Evolutionary conservation across 345 rosid species (phyloP).

Genomic region (Linum usitatissimum): DNA sequence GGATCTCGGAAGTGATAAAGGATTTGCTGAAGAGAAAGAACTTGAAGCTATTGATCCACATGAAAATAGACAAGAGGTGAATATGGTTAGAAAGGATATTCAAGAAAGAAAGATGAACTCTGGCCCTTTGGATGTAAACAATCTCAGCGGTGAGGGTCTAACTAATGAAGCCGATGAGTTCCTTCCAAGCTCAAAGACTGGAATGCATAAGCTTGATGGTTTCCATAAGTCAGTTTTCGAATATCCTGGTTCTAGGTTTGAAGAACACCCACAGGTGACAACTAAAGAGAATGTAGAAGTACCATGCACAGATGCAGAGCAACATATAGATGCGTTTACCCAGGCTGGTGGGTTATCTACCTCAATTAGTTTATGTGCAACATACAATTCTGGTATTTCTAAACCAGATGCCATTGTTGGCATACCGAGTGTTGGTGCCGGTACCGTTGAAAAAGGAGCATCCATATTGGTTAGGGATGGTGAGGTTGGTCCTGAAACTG

Average conservation of each 20-base stretch:
- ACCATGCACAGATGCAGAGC: conserved; percentile 21
- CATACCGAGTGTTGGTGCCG: conserved; percentile 17
- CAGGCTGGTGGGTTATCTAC: conserved; percentile 22
- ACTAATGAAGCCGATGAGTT: conserved; percentile 20
- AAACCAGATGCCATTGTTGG: conserved; percentile 18
- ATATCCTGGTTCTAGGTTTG: conserved; percentile 15
- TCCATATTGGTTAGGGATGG: conserved; percentile 12
- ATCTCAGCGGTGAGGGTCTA: conserved; percentile 15
- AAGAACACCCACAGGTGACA: conserved; percentile 13
- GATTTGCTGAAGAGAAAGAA: conserved; percentile 17
- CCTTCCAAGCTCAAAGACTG: conserved; percentile 14
- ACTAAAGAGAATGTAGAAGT: conserved; percentile 12
- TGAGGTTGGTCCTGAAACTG: conserved; percentile 21
- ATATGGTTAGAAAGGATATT: conserved; percentile 11
- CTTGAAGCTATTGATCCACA: conserved; percentile 19
- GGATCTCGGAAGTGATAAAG: conserved; percentile 28
- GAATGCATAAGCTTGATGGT: conserved; percentile 5
- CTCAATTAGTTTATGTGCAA: conserved; percentile 18
- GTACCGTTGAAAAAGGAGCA: conserved; percentile 22
- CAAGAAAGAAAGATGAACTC: conserved; percentile 12
- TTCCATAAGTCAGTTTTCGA: conserved; percentile 19
- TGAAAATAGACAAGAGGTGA: conserved; percentile 15
- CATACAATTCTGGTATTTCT: conserved; percentile 18
- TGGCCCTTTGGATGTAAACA: conserved; percentile 22
- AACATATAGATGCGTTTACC: conserved; percentile 22